These are phyloP conservation scores for Hippophae tibetana DNA, from an alignment of 306 rosid species.

Conservation along the genomic window DNA sequence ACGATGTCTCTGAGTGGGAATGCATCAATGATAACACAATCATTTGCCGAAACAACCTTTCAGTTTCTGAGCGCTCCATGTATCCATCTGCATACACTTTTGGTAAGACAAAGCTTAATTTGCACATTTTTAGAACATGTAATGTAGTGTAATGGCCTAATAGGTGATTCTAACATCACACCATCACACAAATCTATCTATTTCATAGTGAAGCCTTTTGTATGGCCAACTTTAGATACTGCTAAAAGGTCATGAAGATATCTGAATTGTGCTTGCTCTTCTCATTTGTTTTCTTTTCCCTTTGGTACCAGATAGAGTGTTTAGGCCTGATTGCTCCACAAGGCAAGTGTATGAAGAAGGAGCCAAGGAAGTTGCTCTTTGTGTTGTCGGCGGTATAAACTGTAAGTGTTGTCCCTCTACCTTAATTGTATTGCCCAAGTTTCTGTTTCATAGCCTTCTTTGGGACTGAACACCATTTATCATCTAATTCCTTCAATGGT, in stretches of 20 bases:
- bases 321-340: conserved; percentile 64
- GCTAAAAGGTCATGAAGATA: conserved; percentile 8
- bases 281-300: conserved; percentile 21
- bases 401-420: conserved; percentile 42
- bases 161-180: neutral
- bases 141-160: conserved; percentile 7
- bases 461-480: conserved; percentile 7
- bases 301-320: conserved; percentile 62
- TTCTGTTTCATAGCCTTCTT: conserved; percentile 15
- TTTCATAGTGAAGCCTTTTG: neutral
- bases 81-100: conserved; percentile 91
- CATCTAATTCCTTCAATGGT: conserved; percentile 8
- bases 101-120: conserved; percentile 45
- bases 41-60: conserved; percentile 72
- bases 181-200: neutral
- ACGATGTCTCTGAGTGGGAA: conserved; percentile 90
- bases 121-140: neutral
- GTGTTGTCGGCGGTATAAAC: conserved; percentile 84
- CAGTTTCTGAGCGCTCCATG: conserved; percentile 88
- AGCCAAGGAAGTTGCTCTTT: conserved; percentile 88
- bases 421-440: conserved; percentile 3
- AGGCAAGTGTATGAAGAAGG: conserved; percentile 84
- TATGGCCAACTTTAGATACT: neutral
- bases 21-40: conserved; percentile 72
- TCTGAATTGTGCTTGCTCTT: conserved; percentile 15